Base-by-base conservation (phyloP, 495 filamentous ascomycete species). In the Penicillium cataractarum region DNA sequence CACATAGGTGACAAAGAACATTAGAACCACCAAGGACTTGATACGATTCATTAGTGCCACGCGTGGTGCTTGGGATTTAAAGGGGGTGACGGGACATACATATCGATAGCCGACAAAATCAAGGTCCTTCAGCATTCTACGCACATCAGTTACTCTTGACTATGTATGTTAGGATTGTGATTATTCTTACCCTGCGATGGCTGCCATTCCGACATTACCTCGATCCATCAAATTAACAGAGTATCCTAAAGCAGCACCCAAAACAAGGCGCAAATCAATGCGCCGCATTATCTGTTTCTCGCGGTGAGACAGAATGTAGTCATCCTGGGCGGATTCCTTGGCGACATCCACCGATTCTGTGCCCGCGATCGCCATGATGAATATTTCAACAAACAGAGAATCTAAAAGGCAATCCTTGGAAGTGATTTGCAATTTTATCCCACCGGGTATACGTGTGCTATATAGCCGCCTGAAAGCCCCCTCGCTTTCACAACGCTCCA, bases 1-100 rank as follows among this genome's bases (percentile, higher is more conserved):
- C 31, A 87, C 74, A 61, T 90, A 90, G 13, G 87, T 80, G 24
- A 86, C 76, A 74, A 89, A 90, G 77, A 90, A 90, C 63, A 89
- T 82, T 33, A 89, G 73, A 7, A 85, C 79, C 44, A 87, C 74
- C 63, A 87, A 78, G 29, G 78, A 83, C 79, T 89, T 57, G 21
- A 13, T 4, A n/a, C 15, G n/a, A 24, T 17, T 26, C 17, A 24
- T 58, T 35, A 58, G 42, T 10, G 19, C 12, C 17, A 27, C 32
- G 6, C 17, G 21, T 24, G 2, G 31, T 31, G 32, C 17, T 13
- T 7, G 13, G 9, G 6, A 1, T 4, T 2, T 7, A 5, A 4
- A 7, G 21, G 13, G 8, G 10, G 12, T n/a, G 17, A 0, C 2
- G 9, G 26, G 10, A 48, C 56, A 21, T 24, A 58, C 56, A 48